phyloP scores from a whole-genome alignment of 192 early-diverging fungal genomes.

The Geranomyces variabilis region DNA sequence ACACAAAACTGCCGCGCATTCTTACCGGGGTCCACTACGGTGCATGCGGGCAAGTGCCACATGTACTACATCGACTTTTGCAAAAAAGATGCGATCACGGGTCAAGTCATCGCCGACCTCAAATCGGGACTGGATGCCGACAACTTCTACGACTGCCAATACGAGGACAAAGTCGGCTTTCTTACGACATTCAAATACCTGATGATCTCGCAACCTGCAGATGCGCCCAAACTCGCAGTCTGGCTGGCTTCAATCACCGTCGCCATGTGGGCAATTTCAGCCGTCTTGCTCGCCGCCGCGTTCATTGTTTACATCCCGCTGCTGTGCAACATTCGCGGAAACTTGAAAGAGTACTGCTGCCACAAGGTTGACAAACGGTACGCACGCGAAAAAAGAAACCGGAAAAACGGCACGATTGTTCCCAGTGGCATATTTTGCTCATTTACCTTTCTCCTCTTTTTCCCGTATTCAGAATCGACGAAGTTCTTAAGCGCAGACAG shows the following conservation, averaged over 20 bases:
- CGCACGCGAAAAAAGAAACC: not conserved
- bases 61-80: not conserved
- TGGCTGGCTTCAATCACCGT: slow-evolving; percentile 63
- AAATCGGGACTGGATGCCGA: not conserved
- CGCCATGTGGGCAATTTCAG: slow-evolving; percentile 60
- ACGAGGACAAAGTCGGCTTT: not conserved
- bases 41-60: not conserved
- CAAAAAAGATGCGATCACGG: not conserved
- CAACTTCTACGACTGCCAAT: not conserved
- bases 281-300: slow-evolving; percentile 61
- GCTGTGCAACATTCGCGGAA: slow-evolving; percentile 76
- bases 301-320: slow-evolving; percentile 78
- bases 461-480: slow-evolving; percentile 50
- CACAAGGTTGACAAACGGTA: slow-evolving; percentile 91
- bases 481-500: slow-evolving; percentile 58
- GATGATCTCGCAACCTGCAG: slow-evolving; percentile 3
- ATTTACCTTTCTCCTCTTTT: not conserved
- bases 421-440: too few species aligned
- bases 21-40: not conserved
- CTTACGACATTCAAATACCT: slow-evolving; percentile 2
- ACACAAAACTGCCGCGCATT: too few species aligned
- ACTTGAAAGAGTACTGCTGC: slow-evolving; percentile 86
- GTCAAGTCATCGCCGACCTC: not conserved
- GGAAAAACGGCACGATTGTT: too few species aligned
- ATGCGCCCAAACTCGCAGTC: slow-evolving; percentile 8